Percentiles rank a stretch among this genome's conserved stretches.
Evolutionary conservation across 1,284 basidiomycete genomes (phyloP).

Genomic region (Rhodotorula sp.): DNA sequence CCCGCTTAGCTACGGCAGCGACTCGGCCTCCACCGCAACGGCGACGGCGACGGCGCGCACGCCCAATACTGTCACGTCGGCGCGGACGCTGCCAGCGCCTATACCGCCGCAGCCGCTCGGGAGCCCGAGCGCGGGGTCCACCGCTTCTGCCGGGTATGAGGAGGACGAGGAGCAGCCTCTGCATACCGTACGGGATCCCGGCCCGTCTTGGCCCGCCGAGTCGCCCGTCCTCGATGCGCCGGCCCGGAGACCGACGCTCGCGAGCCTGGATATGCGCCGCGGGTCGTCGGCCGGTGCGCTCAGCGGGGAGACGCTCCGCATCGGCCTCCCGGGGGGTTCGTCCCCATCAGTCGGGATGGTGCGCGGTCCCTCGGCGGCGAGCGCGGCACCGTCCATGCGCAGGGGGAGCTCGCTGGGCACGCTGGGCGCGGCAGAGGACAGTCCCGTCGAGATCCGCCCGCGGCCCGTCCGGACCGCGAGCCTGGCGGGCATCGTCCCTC

Average conservation of each 20-base stretch:
- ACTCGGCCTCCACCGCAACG: no score
- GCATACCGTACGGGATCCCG: background rate
- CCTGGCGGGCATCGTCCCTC: background rate
- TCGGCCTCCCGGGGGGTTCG: background rate
- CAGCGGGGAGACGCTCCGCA: conserved; percentile 3
- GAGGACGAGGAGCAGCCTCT: background rate
- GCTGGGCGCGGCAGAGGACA: background rate
- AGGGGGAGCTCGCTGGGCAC: conserved; percentile 2
- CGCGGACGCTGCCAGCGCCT: background rate
- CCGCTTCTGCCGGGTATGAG: background rate
- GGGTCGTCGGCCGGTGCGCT: conserved; percentile 4
- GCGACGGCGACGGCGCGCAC: background rate
- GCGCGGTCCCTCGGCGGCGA: background rate
- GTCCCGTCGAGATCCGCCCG: conserved; percentile 10
- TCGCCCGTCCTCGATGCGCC: background rate
- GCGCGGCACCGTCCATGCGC: background rate
- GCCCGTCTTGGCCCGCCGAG: background rate
- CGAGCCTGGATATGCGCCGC: conserved; percentile 5
- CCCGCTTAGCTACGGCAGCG: background rate
- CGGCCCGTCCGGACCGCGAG: background rate
- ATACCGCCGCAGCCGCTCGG: background rate
- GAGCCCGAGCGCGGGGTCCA: background rate
- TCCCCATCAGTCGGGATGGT: background rate
- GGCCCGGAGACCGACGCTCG: background rate
- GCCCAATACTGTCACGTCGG: background rate